Evolutionary conservation across 2,329 filamentous ascomycete species (phyloP).

Genomic region (Xylaria sp.): DNA sequence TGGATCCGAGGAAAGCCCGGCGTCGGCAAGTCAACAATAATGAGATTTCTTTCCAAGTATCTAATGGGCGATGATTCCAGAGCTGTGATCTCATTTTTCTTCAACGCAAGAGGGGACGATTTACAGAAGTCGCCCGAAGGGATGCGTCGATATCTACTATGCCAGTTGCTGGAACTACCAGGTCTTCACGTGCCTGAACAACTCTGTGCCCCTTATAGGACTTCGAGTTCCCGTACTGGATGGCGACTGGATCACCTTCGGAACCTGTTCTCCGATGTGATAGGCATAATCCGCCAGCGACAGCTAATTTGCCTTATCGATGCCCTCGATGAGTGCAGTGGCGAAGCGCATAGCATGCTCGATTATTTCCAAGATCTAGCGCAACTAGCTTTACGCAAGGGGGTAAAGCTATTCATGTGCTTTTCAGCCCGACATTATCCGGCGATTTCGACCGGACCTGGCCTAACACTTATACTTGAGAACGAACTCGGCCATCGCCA

Average conservation of each 20-base stretch:
- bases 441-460: conserved; percentile 40
- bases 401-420: conserved; percentile 43
- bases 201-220: not conserved
- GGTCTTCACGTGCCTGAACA: conserved; percentile 39
- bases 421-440: conserved; percentile 48
- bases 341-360: conserved; percentile 51
- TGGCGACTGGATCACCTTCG: conserved; percentile 1
- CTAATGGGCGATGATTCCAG: conserved; percentile 13
- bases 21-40: conserved; percentile 51
- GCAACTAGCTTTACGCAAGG: conserved; percentile 30
- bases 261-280: conserved; percentile 20
- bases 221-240: not conserved
- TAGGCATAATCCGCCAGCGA: conserved; percentile 17
- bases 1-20: conserved; percentile 53
- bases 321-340: conserved; percentile 56
- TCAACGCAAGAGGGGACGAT: conserved; percentile 51
- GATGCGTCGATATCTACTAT: conserved; percentile 56
- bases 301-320: conserved; percentile 33
- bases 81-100: conserved; percentile 51
- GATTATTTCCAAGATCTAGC: conserved; percentile 49
- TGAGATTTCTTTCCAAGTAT: conserved; percentile 44
- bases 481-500: not conserved
- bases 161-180: conserved; percentile 49
- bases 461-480: not conserved
- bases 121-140: conserved; percentile 53